Conservation (phyloP, 164 flowering plant genomes). For the Magnolia sinica region DNA sequence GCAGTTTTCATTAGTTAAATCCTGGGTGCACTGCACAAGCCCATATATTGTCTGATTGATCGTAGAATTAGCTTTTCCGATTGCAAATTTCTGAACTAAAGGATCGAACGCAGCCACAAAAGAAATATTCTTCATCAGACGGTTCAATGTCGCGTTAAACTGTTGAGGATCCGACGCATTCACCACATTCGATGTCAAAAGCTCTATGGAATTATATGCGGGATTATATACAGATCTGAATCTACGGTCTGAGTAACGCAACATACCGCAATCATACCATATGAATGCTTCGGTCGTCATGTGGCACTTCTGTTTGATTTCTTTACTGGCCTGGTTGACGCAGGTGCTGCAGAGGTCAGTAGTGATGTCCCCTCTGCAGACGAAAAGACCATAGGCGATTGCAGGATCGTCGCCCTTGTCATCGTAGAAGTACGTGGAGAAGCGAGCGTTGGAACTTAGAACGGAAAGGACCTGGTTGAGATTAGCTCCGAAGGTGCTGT, state of each 20-base stretch:
- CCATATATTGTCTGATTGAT: neutral
- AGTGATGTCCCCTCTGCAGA: conserved; percentile 21
- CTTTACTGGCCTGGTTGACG: neutral
- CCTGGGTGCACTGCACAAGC: neutral
- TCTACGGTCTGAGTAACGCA: conserved; percentile 12
- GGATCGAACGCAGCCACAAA: neutral
- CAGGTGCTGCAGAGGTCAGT: conserved; percentile 12
- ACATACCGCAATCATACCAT: conserved; percentile 23
- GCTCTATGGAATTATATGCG: too few relatives aligned
- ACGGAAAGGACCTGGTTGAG: conserved; percentile 15
- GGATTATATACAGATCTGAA: too few relatives aligned
- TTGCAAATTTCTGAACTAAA: neutral
- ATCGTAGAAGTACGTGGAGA: conserved; percentile 21
- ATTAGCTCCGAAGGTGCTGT: conserved; percentile 16
- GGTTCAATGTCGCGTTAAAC: neutral
- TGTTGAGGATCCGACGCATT: neutral
- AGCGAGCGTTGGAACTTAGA: conserved; percentile 3
- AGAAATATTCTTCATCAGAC: neutral
- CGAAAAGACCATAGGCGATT: conserved; percentile 15
- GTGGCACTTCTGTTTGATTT: neutral
- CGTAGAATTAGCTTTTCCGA: neutral
- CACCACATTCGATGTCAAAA: neutral
- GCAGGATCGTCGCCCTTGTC: conserved; percentile 15
- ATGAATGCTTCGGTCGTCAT: conserved; percentile 4
- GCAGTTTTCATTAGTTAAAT: neutral